Conservation (phyloP, 352 stramenopile species). For the Saprolegnia diclina region DNA sequence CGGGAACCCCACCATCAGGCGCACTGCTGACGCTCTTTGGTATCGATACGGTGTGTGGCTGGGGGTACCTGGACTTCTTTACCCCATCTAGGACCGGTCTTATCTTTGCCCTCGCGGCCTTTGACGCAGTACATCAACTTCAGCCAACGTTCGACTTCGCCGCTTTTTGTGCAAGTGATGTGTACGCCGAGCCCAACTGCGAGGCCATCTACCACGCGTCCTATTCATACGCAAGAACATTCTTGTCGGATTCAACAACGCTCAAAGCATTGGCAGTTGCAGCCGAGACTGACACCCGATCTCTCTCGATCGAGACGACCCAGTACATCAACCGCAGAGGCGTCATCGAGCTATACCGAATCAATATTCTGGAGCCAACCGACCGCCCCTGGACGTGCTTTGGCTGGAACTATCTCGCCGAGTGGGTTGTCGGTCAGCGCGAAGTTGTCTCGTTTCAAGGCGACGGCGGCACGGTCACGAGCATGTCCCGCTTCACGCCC, state of each 20-base stretch:
- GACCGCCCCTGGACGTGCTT: conserved; percentile 6
- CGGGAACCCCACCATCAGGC: background rate
- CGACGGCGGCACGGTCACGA: background rate
- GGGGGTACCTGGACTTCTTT: background rate
- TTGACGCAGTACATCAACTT: background rate
- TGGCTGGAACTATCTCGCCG: background rate
- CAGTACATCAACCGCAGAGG: background rate
- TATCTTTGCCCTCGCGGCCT: conserved; percentile 7
- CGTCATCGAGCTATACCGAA: background rate
- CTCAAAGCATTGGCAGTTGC: background rate
- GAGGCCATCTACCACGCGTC: background rate
- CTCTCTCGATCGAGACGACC: background rate
- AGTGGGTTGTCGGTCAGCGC: background rate
- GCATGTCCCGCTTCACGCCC: background rate
- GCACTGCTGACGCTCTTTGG: background rate
- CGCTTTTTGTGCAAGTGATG: background rate
- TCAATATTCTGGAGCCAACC: background rate
- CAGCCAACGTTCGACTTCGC: background rate
- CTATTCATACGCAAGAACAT: background rate
- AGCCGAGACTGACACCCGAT: background rate
- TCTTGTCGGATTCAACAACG: too few relatives aligned
- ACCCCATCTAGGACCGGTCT: background rate
- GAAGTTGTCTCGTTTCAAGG: conserved; percentile 19
- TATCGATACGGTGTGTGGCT: background rate
- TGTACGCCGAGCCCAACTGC: background rate